Percentiles rank a stretch among this genome's conserved stretches.
Conservation (phyloP, 352 stramenopile species). For the Phytophthora pseudosyringae region DNA sequence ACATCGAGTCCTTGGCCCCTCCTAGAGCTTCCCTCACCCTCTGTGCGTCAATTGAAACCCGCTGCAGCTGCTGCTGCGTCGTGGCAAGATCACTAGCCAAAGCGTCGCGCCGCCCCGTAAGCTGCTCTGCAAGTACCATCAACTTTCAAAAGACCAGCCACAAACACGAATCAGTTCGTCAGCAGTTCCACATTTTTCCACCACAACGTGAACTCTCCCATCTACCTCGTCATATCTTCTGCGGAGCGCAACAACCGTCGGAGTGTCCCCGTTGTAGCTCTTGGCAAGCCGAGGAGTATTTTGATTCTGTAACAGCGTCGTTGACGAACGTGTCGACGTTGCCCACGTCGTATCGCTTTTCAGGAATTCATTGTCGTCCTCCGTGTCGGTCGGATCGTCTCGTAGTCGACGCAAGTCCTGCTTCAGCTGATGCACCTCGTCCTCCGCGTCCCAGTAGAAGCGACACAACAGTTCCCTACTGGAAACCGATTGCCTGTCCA, state of each 20-base stretch:
- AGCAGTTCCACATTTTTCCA: too few species aligned
- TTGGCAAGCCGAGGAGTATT: background rate
- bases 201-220: background rate
- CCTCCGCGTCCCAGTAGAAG: background rate
- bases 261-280: background rate
- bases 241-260: background rate
- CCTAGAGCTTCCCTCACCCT: background rate
- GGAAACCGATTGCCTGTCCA: constrained; percentile 5
- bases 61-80: constrained; percentile 1
- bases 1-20: background rate
- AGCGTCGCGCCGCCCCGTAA: background rate
- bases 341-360: background rate
- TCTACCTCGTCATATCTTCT: background rate
- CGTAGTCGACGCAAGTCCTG: background rate
- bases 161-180: background rate
- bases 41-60: background rate
- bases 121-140: background rate
- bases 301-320: background rate
- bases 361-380: background rate
- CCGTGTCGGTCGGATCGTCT: background rate
- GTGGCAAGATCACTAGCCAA: background rate
- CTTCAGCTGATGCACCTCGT: constrained; percentile 1
- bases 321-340: background rate
- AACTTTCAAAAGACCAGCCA: background rate
- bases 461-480: background rate